Evolutionary conservation across 169 alveolate genomes (phyloP).

Genomic region (Plasmodium gonderi): DNA sequence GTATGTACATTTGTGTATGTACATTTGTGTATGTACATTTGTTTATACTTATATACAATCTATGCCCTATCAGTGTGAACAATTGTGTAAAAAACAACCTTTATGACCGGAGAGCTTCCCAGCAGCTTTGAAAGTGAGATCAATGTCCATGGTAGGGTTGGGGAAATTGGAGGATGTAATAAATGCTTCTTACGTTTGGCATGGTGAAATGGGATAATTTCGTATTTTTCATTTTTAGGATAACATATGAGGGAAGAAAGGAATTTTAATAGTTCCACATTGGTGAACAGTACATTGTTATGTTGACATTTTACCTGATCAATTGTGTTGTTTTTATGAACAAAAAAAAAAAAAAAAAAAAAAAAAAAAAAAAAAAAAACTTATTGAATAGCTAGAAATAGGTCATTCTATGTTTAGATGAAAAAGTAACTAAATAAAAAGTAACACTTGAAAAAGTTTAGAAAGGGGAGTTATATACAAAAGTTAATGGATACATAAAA

Average conservation of each 20-base stretch:
- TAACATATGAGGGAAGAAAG: neutral
- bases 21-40: neutral
- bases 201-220: neutral
- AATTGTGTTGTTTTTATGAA: neutral
- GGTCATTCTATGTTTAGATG: too few species aligned
- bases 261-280: neutral
- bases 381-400: too few species aligned
- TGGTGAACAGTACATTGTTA: neutral
- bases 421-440: too few species aligned
- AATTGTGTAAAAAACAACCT: constrained; percentile 2
- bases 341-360: neutral
- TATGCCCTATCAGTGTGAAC: neutral
- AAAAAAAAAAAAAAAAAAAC: neutral
- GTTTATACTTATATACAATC: neutral
- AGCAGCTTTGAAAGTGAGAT: neutral
- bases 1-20: too few species aligned
- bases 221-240: too few species aligned
- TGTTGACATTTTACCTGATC: constrained; percentile 1
- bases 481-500: too few species aligned
- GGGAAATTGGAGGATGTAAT: neutral
- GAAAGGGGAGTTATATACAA: too few species aligned
- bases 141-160: constrained; percentile 47
- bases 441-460: too few species aligned
- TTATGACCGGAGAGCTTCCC: constrained; percentile 37
- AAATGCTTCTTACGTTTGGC: neutral